Percentiles rank a stretch among this genome's conserved stretches.
Evolutionary conservation across 164 flowering plant genomes (phyloP).

Genomic region (Litsea cubeba): DNA sequence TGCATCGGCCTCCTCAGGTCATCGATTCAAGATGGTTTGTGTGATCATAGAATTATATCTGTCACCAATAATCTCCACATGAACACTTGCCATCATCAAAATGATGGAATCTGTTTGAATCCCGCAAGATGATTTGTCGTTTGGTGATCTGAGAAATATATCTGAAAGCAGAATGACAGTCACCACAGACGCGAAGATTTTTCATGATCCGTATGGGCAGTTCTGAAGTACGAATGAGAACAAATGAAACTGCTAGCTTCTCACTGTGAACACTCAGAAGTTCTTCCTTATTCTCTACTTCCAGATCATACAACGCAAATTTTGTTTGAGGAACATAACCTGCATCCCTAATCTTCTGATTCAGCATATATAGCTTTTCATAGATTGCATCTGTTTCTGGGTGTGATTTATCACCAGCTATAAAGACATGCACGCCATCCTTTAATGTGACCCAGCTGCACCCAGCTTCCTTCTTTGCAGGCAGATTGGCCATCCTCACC

Average conservation of each 20-base stretch:
- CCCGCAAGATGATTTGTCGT: conserved; percentile 60
- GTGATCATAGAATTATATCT: neutral
- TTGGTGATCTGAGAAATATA: conserved; percentile 62
- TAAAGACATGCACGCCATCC: conserved; percentile 84
- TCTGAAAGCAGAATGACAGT: conserved; percentile 74
- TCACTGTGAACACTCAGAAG: conserved; percentile 78
- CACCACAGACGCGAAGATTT: conserved; percentile 84
- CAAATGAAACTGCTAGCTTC: conserved; percentile 84
- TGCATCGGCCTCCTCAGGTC: too few species aligned
- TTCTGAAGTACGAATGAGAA: conserved; percentile 49
- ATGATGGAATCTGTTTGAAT: conserved; percentile 86
- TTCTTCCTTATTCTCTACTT: conserved; percentile 78
- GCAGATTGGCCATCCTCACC: conserved; percentile 46
- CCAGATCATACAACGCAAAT: conserved; percentile 74
- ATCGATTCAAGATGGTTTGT: too few species aligned
- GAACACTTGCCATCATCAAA: conserved; percentile 80
- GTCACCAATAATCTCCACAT: conserved; percentile 80
- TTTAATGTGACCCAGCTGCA: conserved; percentile 91
- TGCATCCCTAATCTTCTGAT: conserved; percentile 53
- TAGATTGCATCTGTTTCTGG: conserved; percentile 60
- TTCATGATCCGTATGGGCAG: conserved; percentile 85
- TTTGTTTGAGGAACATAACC: conserved; percentile 73
- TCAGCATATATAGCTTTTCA: conserved; percentile 54
- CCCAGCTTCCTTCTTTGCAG: conserved; percentile 80
- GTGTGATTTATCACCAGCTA: conserved; percentile 78